Evolutionary conservation across 1,284 basidiomycete genomes (phyloP).

Genomic region (Irpex sp.): DNA sequence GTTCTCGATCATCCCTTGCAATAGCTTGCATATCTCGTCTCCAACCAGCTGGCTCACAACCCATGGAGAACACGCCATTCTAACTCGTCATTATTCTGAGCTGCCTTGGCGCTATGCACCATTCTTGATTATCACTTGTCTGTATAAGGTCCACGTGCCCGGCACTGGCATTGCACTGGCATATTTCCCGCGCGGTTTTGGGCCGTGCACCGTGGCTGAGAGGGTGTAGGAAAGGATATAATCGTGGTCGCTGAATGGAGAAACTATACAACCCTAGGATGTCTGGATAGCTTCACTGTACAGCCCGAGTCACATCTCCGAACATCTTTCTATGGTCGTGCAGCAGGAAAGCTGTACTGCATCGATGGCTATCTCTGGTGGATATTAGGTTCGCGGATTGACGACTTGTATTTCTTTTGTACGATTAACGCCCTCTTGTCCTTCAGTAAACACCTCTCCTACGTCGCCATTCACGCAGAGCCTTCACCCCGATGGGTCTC

Average conservation of each 20-base stretch:
- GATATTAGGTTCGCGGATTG: background rate
- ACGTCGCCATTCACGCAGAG: background rate
- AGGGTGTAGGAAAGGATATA: too few relatives aligned
- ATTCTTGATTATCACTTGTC: background rate
- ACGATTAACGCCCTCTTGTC: too few relatives aligned
- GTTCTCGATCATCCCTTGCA: too few relatives aligned
- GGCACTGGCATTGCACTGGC: background rate
- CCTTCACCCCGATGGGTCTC: constrained; percentile 1
- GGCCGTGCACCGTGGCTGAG: background rate
- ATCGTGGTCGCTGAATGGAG: background rate
- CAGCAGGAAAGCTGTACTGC: too few relatives aligned
- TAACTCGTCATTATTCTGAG: background rate
- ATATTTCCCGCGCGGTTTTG: background rate
- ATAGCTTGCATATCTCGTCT: background rate
- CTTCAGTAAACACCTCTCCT: too few relatives aligned
- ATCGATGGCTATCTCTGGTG: background rate
- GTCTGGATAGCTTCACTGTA: background rate
- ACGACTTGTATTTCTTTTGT: too few relatives aligned
- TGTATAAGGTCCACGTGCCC: background rate
- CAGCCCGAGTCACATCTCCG: background rate
- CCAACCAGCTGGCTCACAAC: background rate
- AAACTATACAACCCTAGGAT: background rate
- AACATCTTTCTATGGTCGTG: too few relatives aligned
- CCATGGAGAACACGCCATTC: background rate
- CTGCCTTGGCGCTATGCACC: background rate